Base-by-base conservation (phyloP, 352 stramenopile genomes). In the Globisporangium takayamanum region DNA sequence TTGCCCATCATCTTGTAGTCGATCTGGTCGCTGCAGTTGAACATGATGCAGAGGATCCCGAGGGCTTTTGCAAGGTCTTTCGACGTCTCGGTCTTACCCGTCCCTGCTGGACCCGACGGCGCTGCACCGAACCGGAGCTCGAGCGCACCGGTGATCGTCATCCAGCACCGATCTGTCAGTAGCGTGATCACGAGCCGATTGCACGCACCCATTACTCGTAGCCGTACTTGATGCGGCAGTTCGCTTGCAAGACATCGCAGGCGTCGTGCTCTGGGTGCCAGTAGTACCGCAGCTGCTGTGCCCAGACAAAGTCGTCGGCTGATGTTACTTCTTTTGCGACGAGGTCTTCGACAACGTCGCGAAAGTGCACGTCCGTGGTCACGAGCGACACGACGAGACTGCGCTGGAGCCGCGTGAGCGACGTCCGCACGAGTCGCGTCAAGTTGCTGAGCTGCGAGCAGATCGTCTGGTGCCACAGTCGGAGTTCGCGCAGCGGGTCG, bases 1-100 rank as follows among this genome's bases (percentile, higher is more conserved):
- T 81, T 92, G n/a, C 71, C 84, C 74, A 94, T 84, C 69, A 89
- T 90, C 57, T 82, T 88, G 67, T 88, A 91, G 59, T 88, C 97
- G 73, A 98, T 98, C 70, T 98, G 91, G 59, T 98, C 94, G 33
- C 84, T 97, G 73, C 94, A 98, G 64, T 98, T 98, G 64, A 97
- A 97, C 18, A 98, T 94, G 59, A 98, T 97, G 58, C 89, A 97
- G 0, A 95, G 78, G 30, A 97, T 94, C 1, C 88, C 92, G 1
- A 98, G 72, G 1, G 82, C 88, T 61, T 94, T 90, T 11, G 89
- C 92, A 16, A 98, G 68, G 67, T 98, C 94, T 65, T 98, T 97
- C 0, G 88, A 97, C 1, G 92, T 98, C 69, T 98, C 94, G 0
- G 93, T 98, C 64, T 98, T 98, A 3, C 91, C 83, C 3, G 89